These are phyloP conservation scores for Fusarium sp. DNA, from an alignment of 2,329 filamentous ascomycete genomes.

Conservation along the genomic window DNA sequence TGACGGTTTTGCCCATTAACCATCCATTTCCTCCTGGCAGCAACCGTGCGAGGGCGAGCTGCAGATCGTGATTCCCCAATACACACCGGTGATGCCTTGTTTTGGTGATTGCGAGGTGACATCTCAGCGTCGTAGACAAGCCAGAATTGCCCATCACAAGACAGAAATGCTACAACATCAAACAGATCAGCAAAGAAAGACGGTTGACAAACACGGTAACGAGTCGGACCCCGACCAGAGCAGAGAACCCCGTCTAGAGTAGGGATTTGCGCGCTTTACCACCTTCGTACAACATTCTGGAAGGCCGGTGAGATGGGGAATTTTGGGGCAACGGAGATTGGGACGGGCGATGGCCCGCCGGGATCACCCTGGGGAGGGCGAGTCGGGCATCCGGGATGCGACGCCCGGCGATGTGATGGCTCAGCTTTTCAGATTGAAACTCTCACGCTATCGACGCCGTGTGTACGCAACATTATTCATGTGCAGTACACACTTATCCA, in stretches of 20 bases:
- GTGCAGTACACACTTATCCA: background rate
- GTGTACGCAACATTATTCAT: conserved; percentile 5
- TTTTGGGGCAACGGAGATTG: conserved; percentile 36
- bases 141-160: conserved; percentile 9
- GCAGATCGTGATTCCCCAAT: conserved; percentile 20
- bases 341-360: conserved; percentile 31
- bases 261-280: conserved; percentile 13
- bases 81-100: background rate
- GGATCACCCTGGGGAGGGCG: conserved; percentile 30
- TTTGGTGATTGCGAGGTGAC: conserved; percentile 19
- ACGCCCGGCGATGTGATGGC: conserved; percentile 22
- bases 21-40: conserved; percentile 6
- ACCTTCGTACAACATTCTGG: conserved; percentile 31
- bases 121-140: conserved; percentile 11
- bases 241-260: background rate
- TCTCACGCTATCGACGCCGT: background rate
- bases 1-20: background rate
- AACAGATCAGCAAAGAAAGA: background rate
- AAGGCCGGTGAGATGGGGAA: conserved; percentile 32
- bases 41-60: conserved; percentile 4
- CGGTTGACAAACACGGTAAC: conserved; percentile 5
- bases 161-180: conserved; percentile 1
- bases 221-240: conserved; percentile 3
- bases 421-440: conserved; percentile 16
- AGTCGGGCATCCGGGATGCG: conserved; percentile 20